These are phyloP conservation scores for Discostella stelligeroides DNA, from an alignment of 108 stramenopile species.

Conservation along the genomic window DNA sequence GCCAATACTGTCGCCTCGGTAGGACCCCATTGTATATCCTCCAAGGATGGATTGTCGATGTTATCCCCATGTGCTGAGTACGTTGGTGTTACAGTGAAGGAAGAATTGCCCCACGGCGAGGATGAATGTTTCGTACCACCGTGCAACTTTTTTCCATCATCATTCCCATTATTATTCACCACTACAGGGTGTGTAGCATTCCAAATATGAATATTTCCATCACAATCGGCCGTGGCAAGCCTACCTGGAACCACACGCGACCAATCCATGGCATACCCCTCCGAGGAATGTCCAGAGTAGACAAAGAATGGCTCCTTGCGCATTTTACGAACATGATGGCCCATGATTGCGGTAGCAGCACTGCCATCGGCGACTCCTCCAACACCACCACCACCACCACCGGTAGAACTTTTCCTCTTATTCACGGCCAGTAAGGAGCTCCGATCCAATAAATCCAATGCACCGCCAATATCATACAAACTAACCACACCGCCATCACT, in stretches of 20 bases:
- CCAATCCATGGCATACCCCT: slow-evolving; percentile 98
- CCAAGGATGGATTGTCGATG: slow-evolving; percentile 76
- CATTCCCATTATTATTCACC: slow-evolving; percentile 13
- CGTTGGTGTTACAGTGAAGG: slow-evolving; percentile 51
- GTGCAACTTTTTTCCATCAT: slow-evolving; percentile 8
- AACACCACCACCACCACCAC: no score
- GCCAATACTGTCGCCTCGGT: slow-evolving; percentile 95
- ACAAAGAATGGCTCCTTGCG: slow-evolving; percentile 75
- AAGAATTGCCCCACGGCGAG: slow-evolving; percentile 51
- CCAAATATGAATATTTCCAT: slow-evolving; percentile 89
- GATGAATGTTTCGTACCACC: slow-evolving; percentile 20
- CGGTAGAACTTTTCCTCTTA: slow-evolving; percentile 10
- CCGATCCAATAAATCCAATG: slow-evolving; percentile 60
- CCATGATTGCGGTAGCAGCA: not conserved
- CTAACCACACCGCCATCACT: slow-evolving; percentile 88
- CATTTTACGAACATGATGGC: slow-evolving; percentile 30
- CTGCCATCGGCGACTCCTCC: no score
- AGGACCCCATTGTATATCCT: slow-evolving; percentile 97
- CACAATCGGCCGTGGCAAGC: slow-evolving; percentile 91
- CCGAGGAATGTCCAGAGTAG: slow-evolving; percentile 75
- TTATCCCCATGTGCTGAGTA: slow-evolving; percentile 54
- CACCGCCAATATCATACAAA: slow-evolving; percentile 79
- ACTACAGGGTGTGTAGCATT: slow-evolving; percentile 45
- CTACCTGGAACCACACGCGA: slow-evolving; percentile 64
- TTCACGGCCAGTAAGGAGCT: slow-evolving; percentile 57